Evolutionary conservation across 2,329 filamentous ascomycete genomes (phyloP).

Genomic region (Blastomyces emzantsi): DNA sequence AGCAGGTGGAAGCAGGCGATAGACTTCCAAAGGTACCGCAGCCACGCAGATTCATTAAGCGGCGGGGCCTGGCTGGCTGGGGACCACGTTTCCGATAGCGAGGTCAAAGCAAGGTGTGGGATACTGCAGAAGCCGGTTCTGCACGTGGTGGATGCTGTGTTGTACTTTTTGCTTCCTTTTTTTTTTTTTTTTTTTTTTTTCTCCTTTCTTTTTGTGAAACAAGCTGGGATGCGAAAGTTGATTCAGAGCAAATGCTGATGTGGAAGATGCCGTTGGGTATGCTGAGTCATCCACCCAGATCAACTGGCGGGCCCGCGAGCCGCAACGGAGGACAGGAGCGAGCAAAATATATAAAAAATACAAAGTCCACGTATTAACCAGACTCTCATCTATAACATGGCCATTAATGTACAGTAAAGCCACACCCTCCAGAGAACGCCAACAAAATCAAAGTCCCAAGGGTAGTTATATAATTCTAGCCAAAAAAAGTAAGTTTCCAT

Average conservation of each 20-base stretch:
- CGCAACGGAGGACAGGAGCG: neutral
- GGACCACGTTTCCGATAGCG: neutral
- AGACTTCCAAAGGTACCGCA: neutral
- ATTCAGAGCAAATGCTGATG: neutral
- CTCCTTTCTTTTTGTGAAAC: neutral
- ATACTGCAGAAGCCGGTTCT: neutral
- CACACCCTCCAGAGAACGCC: constrained; percentile 1
- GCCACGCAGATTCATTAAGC: neutral
- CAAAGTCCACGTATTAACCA: constrained; percentile 3
- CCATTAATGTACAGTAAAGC: neutral
- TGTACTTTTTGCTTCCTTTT: neutral
- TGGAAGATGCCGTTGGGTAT: neutral
- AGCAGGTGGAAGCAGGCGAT: neutral
- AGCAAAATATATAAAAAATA: constrained; percentile 1
- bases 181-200: neutral
- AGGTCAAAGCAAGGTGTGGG: neutral
- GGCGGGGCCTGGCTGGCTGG: neutral
- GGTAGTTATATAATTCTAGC: neutral
- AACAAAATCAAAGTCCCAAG: constrained; percentile 2
- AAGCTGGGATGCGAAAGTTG: neutral
- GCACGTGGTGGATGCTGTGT: neutral
- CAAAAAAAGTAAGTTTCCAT: neutral
- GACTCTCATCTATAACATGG: constrained; percentile 1
- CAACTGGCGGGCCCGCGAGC: too few relatives aligned
- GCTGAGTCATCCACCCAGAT: constrained; percentile 1